Evolutionary conservation across 129 eudicot species (phyloP).

Genomic region (Centrapalus pauciflorus): DNA sequence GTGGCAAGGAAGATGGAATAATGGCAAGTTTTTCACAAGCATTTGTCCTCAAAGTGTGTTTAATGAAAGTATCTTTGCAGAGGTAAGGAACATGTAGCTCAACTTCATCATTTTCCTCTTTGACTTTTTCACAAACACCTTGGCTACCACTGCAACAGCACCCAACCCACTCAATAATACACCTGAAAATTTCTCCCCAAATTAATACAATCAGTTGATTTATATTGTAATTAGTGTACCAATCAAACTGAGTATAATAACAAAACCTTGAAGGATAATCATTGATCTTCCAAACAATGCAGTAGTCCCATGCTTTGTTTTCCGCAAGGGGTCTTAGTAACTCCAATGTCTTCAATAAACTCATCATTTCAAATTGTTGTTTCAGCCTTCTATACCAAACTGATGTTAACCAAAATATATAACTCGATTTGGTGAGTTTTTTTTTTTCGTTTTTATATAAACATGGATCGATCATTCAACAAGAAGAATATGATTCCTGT

Average conservation of each 20-base stretch:
- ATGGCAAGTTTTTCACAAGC: slow-evolving; percentile 54
- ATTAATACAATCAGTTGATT: neutral
- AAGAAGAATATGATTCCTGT: slow-evolving; percentile 28
- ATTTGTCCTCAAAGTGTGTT: slow-evolving; percentile 37
- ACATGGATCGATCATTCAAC: slow-evolving; percentile 33
- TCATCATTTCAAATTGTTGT: slow-evolving; percentile 27
- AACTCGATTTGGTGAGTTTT: slow-evolving; percentile 3
- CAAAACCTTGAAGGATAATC: slow-evolving; percentile 69
- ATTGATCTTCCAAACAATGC: slow-evolving; percentile 64
- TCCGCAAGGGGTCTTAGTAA: slow-evolving; percentile 50
- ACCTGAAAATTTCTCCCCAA: slow-evolving; percentile 28
- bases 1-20: slow-evolving; percentile 49
- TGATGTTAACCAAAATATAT: neutral
- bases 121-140: slow-evolving; percentile 25
- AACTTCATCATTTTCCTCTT: slow-evolving; percentile 28
- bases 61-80: slow-evolving; percentile 46
- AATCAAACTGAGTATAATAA: neutral
- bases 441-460: too few relatives aligned
- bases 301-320: slow-evolving; percentile 58
- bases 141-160: slow-evolving; percentile 66
- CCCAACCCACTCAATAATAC: slow-evolving; percentile 56
- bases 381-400: neutral
- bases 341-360: slow-evolving; percentile 32
- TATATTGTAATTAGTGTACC: neutral
- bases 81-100: slow-evolving; percentile 14